Percentiles rank a stretch among this genome's conserved stretches.
These are phyloP conservation scores for Xerocomellus dryophilus DNA, from an alignment of 768 basidiomycete species.

Conservation along the genomic window DNA sequence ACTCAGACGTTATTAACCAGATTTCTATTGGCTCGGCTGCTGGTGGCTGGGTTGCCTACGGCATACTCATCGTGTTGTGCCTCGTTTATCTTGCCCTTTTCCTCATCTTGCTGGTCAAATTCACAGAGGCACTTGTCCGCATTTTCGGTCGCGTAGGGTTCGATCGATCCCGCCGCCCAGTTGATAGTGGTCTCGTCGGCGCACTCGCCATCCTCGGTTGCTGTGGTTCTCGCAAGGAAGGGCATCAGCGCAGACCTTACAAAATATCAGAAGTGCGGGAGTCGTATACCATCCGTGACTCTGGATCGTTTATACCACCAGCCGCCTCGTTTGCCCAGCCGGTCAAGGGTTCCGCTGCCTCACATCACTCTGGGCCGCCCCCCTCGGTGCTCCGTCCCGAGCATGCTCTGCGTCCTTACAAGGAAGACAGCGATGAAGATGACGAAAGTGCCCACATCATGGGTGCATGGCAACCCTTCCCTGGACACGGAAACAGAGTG, in stretches of 20 bases:
- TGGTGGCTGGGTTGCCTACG: slow-evolving; percentile 91
- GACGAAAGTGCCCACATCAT: slow-evolving; percentile 81
- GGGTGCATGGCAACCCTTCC: slow-evolving; percentile 88
- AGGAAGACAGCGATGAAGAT: slow-evolving; percentile 71
- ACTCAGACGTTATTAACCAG: slow-evolving; percentile 39
- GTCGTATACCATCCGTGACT: slow-evolving; percentile 34
- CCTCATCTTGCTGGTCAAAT: slow-evolving; percentile 79
- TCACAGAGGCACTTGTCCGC: slow-evolving; percentile 79
- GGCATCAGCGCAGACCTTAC: slow-evolving; percentile 22
- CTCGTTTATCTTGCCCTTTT: slow-evolving; percentile 82
- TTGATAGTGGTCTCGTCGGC: slow-evolving; percentile 86
- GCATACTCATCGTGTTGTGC: slow-evolving; percentile 78
- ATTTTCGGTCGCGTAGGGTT: slow-evolving; percentile 77
- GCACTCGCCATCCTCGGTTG: slow-evolving; percentile 70
- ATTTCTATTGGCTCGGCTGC: slow-evolving; percentile 80
- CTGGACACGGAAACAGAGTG: slow-evolving; percentile 33
- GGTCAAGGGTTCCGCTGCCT: slow-evolving; percentile 28
- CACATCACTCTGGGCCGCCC: slow-evolving; percentile 49
- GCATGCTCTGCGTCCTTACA: slow-evolving; percentile 71
- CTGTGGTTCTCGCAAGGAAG: slow-evolving; percentile 51
- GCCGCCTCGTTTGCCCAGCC: slow-evolving; percentile 29
- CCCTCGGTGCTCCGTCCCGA: slow-evolving; percentile 77
- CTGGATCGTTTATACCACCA: slow-evolving; percentile 52
- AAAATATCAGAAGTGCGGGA: slow-evolving; percentile 28
- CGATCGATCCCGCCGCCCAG: slow-evolving; percentile 73